These are phyloP conservation scores for Astrothelium subdiscretum DNA, from an alignment of 495 filamentous ascomycete species.

Conservation along the genomic window DNA sequence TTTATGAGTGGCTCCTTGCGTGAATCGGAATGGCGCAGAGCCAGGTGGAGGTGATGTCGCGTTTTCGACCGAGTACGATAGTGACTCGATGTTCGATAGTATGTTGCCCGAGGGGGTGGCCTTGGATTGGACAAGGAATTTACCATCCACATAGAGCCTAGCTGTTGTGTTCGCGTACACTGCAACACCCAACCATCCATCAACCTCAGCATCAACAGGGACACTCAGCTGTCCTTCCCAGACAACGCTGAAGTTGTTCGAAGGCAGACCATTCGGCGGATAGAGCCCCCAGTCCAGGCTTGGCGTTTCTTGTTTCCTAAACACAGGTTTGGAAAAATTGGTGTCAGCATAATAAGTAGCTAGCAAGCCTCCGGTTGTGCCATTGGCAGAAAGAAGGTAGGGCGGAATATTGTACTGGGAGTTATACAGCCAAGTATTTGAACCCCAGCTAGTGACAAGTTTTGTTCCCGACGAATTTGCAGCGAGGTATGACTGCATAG, in stretches of 20 bases:
- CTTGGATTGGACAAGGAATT: constrained; percentile 14
- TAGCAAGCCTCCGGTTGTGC: constrained; percentile 23
- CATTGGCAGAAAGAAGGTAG: constrained; percentile 29
- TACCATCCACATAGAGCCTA: constrained; percentile 27
- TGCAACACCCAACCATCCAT: constrained; percentile 23
- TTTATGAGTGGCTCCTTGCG: constrained; percentile 22
- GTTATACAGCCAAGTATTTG: constrained; percentile 34
- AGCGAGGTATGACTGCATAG: constrained; percentile 25
- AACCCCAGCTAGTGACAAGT: constrained; percentile 32
- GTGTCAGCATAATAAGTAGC: constrained; percentile 34
- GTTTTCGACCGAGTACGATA: constrained; percentile 24
- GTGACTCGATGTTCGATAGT: constrained; percentile 14
- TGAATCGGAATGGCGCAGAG: constrained; percentile 28
- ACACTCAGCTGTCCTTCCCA: constrained; percentile 32
- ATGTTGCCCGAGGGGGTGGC: constrained; percentile 16
- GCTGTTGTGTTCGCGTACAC: constrained; percentile 30
- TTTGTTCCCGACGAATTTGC: constrained; percentile 16
- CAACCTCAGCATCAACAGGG: constrained; percentile 26
- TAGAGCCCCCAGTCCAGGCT: constrained; percentile 34
- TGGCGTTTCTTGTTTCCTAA: constrained; percentile 25
- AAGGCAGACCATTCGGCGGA: constrained; percentile 29
- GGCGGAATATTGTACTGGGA: constrained; percentile 32
- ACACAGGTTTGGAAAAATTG: constrained; percentile 25
- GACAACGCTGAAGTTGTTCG: constrained; percentile 34
- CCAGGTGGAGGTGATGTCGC: constrained; percentile 27